Conservation (phyloP, 2,329 filamentous ascomycete genomes). For the Coniochaeta ligniaria region DNA sequence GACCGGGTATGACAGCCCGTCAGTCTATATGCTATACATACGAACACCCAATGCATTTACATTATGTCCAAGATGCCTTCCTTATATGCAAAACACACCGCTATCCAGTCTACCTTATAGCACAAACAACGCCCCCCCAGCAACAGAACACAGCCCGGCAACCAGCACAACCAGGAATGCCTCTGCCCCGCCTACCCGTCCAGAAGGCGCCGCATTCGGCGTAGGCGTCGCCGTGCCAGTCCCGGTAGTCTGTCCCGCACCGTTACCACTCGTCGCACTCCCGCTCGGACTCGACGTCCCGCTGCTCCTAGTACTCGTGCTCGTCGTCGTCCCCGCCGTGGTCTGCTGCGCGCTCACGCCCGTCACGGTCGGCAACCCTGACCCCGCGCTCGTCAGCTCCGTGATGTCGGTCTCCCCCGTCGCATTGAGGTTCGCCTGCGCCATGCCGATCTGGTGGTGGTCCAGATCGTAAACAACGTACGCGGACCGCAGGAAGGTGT, state of each 20-base stretch:
- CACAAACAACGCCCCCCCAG: not conserved
- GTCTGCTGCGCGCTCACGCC: conserved; percentile 33
- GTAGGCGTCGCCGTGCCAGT: not conserved
- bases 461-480: conserved; percentile 50
- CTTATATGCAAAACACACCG: not conserved
- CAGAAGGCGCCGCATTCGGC: not conserved
- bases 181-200: conserved; percentile 5
- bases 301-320: not conserved
- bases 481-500: conserved; percentile 38
- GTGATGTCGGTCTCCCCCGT: conserved; percentile 28
- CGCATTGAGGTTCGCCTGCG: conserved; percentile 43
- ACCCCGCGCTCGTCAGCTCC: conserved; percentile 31
- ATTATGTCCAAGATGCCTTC: not conserved
- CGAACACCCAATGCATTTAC: not conserved
- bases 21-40: not conserved
- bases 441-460: conserved; percentile 42
- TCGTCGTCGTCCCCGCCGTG: conserved; percentile 1
- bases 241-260: not conserved
- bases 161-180: conserved; percentile 12
- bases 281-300: not conserved
- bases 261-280: conserved; percentile 10
- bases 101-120: not conserved
- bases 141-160: conserved; percentile 16
- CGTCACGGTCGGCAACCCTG: conserved; percentile 31
- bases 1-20: not conserved